Evolutionary conservation across 2,329 filamentous ascomycete species (phyloP), one percentile per base, ranked within the genome.

Genomic region (Apiospora arundinis): DNA sequence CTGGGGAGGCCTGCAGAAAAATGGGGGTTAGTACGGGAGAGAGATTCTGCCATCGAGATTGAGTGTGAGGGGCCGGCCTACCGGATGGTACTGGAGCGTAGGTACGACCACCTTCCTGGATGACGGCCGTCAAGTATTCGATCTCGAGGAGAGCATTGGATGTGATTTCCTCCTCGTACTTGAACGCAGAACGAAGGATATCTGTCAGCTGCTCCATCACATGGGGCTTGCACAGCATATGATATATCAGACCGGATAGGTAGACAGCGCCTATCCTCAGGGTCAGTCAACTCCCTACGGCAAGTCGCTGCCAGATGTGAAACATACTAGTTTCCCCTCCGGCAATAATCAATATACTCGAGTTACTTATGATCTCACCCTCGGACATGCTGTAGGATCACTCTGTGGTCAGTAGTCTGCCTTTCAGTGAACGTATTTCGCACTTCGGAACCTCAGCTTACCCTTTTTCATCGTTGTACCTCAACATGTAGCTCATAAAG

Each of bases 251-350:
- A 73, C 84, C 76, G 72, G 80, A 77, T 18, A 88, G 78, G n/a
- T 66, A 66, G 2, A 42, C 28, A 9, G 63, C 63, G 14, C 28
- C 63, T 66, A 63, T 3, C 0, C 5, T 9, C 63, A 66, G n/a
- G 1, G 63, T 66, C n/a, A 66, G 37, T 66, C n/a, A n/a, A n/a
- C n/a, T n/a, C n/a, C n/a, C n/a, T n/a, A n/a, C n/a, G n/a, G n/a
- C n/a, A n/a, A n/a, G n/a, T n/a, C n/a, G n/a, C n/a, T n/a, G n/a
- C n/a, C n/a, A n/a, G n/a, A n/a, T n/a, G n/a, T n/a, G n/a, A n/a
- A n/a, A 86, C 0, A 85, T 84, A 0, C 85, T 87, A 5, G 86
- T 89, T 74, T 88, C 86, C 1, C 83, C 84, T 9, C 86, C 86
- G 9, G 85, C 85, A 21, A 85, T 77, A 42, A 88, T 79, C 2